Evolutionary conservation across 2,329 filamentous ascomycete species (phyloP).

Genomic region (Pseudopyrenochaeta lycopersici): DNA sequence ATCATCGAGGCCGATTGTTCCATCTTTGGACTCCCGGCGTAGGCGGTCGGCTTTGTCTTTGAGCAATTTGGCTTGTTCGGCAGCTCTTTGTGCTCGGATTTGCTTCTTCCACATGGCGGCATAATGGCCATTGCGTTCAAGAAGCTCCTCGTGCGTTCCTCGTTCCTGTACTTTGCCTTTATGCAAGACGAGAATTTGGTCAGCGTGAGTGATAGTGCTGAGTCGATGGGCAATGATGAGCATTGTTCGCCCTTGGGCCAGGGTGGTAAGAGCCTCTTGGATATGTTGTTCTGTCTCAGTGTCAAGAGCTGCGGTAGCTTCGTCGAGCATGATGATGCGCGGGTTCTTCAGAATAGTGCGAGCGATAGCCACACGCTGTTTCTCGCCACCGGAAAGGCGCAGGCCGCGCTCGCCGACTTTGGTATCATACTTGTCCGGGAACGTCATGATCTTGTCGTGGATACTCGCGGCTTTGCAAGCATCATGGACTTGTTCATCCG

Average conservation of each 20-base stretch:
- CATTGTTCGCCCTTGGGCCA: conserved; percentile 87
- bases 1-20: conserved; percentile 42
- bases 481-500: conserved; percentile 80
- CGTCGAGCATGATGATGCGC: conserved; percentile 89
- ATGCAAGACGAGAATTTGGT: conserved; percentile 65
- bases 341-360: conserved; percentile 93
- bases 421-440: conserved; percentile 87
- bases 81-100: conserved; percentile 59
- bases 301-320: conserved; percentile 90
- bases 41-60: conserved; percentile 61
- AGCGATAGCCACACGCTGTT: conserved; percentile 92
- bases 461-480: conserved; percentile 90
- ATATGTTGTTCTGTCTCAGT: conserved; percentile 94
- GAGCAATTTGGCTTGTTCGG: conserved; percentile 59
- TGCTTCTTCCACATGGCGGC: conserved; percentile 63
- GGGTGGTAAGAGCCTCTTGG: conserved; percentile 81
- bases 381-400: conserved; percentile 87
- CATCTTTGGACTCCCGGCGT: conserved; percentile 58
- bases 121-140: conserved; percentile 56
- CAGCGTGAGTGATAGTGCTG: conserved; percentile 64
- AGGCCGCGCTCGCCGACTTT: conserved; percentile 92
- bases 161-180: conserved; percentile 62
- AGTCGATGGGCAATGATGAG: conserved; percentile 87
- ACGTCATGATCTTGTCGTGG: conserved; percentile 88
- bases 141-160: conserved; percentile 61